Base-by-base conservation (phyloP, 768 basidiomycete genomes). In the Mycena indigotica region DNA sequence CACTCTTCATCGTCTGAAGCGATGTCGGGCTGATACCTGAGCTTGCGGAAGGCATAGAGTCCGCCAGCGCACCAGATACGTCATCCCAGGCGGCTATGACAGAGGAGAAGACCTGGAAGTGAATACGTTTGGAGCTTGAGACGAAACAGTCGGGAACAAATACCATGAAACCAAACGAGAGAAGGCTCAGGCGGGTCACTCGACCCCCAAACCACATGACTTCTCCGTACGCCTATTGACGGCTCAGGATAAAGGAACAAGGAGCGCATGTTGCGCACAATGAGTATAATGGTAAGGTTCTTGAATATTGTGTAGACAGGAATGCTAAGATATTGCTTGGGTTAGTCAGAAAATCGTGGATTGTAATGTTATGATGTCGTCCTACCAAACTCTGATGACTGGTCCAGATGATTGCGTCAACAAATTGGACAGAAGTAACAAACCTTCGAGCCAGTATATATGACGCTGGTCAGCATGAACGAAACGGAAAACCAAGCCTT, bases 401-500 rank as follows among this genome's bases (percentile, higher is more conserved):
- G n/a, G n/a, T n/a, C n/a, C n/a, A n/a, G n/a, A n/a, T n/a, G n/a
- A n/a, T n/a, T n/a, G n/a, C n/a, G n/a, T n/a, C n/a, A n/a, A n/a
- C n/a, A n/a, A n/a, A n/a, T n/a, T n/a, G n/a, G n/a, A n/a, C n/a
- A n/a, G n/a, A n/a, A n/a, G n/a, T n/a, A n/a, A n/a, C n/a, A n/a
- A n/a, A n/a, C n/a, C n/a, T 99, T 99, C 23, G 93, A 95, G 3
- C 97, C 97, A 0, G 97, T 98, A 72, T 99, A 99, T 67, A 99
- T 98, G 48, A 98, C 96, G 52, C 81, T 82, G 49, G 98, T 97
- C 41, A 98, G 86, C 62, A 95, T 76, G 64, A 88, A 87, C 65
- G 93, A 95, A 67, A 99, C 90, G 15, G 95, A 95, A 72, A 95
- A 92, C 97, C 97, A 99, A 44, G 80, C 76, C 70, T 88, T 94